These are phyloP conservation scores for Schizonepeta tenuifolia DNA, from an alignment of 257 asterid species.

Conservation along the genomic window DNA sequence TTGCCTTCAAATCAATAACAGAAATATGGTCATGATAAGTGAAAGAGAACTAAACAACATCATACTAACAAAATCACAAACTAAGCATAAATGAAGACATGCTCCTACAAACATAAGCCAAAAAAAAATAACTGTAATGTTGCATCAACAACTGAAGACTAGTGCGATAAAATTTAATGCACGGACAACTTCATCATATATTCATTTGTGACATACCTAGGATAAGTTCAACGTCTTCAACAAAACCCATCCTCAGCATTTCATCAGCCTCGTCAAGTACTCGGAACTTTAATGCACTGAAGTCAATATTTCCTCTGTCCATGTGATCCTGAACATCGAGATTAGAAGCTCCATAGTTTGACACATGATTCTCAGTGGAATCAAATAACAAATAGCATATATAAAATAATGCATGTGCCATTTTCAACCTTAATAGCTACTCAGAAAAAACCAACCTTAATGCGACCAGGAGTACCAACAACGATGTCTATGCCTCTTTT, in stretches of 20 bases:
- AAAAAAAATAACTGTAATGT: background rate
- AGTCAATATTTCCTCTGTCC: constrained; percentile 80
- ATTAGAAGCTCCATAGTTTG: background rate
- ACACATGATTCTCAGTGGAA: background rate
- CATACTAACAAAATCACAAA: background rate
- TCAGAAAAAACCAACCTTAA: constrained; percentile 60
- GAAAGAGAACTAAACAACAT: constrained; percentile 7
- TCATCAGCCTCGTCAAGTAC: constrained; percentile 99
- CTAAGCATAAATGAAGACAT: background rate
- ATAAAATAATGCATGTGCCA: background rate
- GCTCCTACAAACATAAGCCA: constrained; percentile 20
- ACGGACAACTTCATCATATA: background rate
- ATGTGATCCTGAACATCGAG: constrained; percentile 69
- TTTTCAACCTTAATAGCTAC: background rate
- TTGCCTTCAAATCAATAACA: constrained; percentile 53
- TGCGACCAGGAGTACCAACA: constrained; percentile 95
- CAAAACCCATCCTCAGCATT: constrained; percentile 99
- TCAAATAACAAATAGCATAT: background rate
- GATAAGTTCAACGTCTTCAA: constrained; percentile 96
- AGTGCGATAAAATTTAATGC: background rate
- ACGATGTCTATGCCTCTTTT: constrained; percentile 86
- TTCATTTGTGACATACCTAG: constrained; percentile 56
- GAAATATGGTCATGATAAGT: background rate
- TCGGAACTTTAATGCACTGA: constrained; percentile 80
- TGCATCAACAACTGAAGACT: constrained; percentile 11